Evolutionary conservation across 2,329 filamentous ascomycete species (phyloP), one percentile per base, ranked within the genome.

Genomic region (Colletotrichum cereale): DNA sequence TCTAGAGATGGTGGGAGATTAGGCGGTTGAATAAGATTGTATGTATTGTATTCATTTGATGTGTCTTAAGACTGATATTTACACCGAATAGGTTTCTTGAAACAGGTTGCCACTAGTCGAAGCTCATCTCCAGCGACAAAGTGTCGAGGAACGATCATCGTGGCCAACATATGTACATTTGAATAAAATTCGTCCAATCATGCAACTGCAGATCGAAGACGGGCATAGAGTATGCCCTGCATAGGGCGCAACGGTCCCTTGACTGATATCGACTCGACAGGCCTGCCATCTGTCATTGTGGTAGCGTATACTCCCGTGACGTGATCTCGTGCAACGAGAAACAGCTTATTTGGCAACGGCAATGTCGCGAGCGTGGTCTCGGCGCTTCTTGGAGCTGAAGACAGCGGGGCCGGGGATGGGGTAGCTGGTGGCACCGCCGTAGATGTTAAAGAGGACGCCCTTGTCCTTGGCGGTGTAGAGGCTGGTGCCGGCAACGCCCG

Each of bases 381-480:
- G 68, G 53, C 55, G 55, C 68, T 71, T 71, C 58, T 57, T 68
- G 64, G 68, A 50, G 58, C 42, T 53, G 65, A 55, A 63, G 26
- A 71, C 26, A 75, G 67, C 73, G 24, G 80, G 80, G 2, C 80
- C 79, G 11, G 80, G 80, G 18, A 81, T 79, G 21, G 76, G 69
- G 74, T 81, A 81, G 56, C 72, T 73, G 53, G 65, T 70, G 66
- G 77, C 77, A 7, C 72, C 42, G 58, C 66, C 63, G 74, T 80
- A 80, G 52, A 82, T 75, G 76, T 81, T 79, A 74, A 81, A 82
- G 21, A 77, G 76, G 63, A 82, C 78, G 29, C 80, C 80, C n/a
- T 79, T 75, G 64, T 82, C 81, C 3, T 73, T 65, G 24, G 78
- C 71, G 7, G 75, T 79, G 77, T 84, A 84, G 65, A 82, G 78